Evolutionary conservation across 2,329 filamentous ascomycete species (phyloP), one percentile per base, ranked within the genome.

Genomic region (Arthrobotrys musiformis): DNA sequence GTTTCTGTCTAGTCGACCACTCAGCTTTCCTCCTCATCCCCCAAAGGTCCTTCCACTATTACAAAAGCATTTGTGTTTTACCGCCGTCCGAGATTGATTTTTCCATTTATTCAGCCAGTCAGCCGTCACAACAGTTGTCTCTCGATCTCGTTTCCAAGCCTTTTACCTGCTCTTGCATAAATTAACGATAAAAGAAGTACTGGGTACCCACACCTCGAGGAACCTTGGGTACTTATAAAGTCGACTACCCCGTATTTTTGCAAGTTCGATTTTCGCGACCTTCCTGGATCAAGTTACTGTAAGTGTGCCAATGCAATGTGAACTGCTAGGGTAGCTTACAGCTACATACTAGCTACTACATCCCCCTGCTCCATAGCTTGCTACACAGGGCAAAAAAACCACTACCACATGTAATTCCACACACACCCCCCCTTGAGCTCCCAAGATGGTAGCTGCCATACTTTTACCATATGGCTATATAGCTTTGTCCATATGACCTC

Each of bases 1-100:
- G 37, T 70, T 76, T 76, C 58, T 61, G 37, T 40, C 58, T 76
- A 76, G 72, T 60, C 69, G 35, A 60, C 54, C 28, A 28, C 40
- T 17, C n/a, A n/a, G n/a, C n/a, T n/a, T n/a, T n/a, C n/a, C n/a
- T n/a, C n/a, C n/a, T n/a, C n/a, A n/a, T n/a, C n/a, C n/a, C n/a
- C n/a, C n/a, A n/a, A n/a, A n/a, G n/a, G n/a, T n/a, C n/a, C n/a
- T n/a, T n/a, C n/a, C n/a, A n/a, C n/a, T n/a, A n/a, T n/a, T n/a
- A n/a, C n/a, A n/a, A n/a, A n/a, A n/a, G n/a, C n/a, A n/a, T n/a
- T n/a, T n/a, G n/a, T n/a, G n/a, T n/a, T n/a, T n/a, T n/a, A n/a
- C n/a, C n/a, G n/a, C n/a, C n/a, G n/a, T n/a, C n/a, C n/a, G n/a
- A n/a, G n/a, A n/a, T n/a, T n/a, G n/a, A n/a, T n/a, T n/a, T n/a